Conservation (phyloP, 306 rosid genomes). For the Fragaria vesca region DNA sequence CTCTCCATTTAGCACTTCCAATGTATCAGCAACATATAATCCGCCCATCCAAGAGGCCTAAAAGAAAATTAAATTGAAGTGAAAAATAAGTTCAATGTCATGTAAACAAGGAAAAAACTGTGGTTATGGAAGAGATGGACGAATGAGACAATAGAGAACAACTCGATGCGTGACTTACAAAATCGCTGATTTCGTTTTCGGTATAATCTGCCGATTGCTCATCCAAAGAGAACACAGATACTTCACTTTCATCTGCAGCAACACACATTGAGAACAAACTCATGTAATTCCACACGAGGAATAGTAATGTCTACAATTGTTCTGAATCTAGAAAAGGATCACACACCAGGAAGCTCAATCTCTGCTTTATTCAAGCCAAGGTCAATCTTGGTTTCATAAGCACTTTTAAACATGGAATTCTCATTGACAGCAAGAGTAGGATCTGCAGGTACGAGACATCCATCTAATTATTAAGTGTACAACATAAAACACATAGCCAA, state of each 20-base stretch:
- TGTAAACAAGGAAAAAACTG: slow-evolving; percentile 16
- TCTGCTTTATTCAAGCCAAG: slow-evolving; percentile 52
- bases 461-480: slow-evolving; percentile 11
- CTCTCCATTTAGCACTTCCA: slow-evolving; percentile 65
- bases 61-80: slow-evolving; percentile 7
- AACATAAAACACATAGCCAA: neutral
- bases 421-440: slow-evolving; percentile 41
- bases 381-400: slow-evolving; percentile 37
- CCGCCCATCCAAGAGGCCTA: slow-evolving; percentile 92
- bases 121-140: slow-evolving; percentile 11
- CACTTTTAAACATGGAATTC: slow-evolving; percentile 43
- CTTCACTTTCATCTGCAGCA: slow-evolving; percentile 61
- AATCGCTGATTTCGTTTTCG: slow-evolving; percentile 56
- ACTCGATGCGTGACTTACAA: slow-evolving; percentile 55
- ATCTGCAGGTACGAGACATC: slow-evolving; percentile 46
- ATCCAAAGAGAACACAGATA: slow-evolving; percentile 69
- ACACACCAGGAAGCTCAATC: slow-evolving; percentile 71
- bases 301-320: neutral
- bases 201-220: slow-evolving; percentile 50
- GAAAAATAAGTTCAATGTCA: slow-evolving; percentile 10
- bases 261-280: slow-evolving; percentile 12
- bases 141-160: neutral
- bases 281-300: neutral
- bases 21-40: slow-evolving; percentile 56
- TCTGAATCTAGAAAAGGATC: neutral